Percentiles rank a stretch among this genome's conserved stretches.
phyloP scores from a whole-genome alignment of 106 monocot species.

The Dendrobium chrysotoxum region DNA sequence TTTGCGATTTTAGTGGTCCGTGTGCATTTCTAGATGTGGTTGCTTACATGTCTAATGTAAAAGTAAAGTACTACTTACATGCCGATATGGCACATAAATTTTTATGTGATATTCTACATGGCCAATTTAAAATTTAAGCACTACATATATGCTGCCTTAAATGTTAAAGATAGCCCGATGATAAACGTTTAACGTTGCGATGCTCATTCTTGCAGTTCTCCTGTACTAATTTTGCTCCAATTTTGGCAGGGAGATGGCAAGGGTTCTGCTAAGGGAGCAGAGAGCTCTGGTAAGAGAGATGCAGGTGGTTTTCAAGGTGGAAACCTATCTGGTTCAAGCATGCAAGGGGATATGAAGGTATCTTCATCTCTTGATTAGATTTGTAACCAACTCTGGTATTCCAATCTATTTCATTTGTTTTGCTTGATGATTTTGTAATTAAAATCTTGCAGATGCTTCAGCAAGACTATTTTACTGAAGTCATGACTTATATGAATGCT shows the following conservation, averaged over 20 bases:
- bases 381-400: neutral
- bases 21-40: neutral
- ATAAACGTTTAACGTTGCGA: neutral
- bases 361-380: neutral
- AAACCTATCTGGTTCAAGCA: conserved; percentile 23
- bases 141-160: neutral
- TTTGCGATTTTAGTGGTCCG: neutral
- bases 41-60: neutral
- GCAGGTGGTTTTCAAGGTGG: conserved; percentile 21
- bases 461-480: conserved; percentile 29
- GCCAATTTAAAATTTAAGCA: no score
- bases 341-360: conserved; percentile 36
- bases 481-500: conserved; percentile 38
- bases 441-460: conserved; percentile 24
- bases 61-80: no score
- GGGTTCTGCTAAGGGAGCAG: conserved; percentile 26
- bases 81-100: no score
- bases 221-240: neutral
- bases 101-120: no score
- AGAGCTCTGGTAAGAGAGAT: conserved; percentile 25
- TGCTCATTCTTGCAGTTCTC: neutral
- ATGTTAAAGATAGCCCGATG: neutral
- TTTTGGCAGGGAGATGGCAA: conserved; percentile 37
- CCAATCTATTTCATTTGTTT: neutral
- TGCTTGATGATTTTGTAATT: neutral